Base-by-base conservation (phyloP, 1,284 basidiomycete species). In the Ganoderma lingzhi region DNA sequence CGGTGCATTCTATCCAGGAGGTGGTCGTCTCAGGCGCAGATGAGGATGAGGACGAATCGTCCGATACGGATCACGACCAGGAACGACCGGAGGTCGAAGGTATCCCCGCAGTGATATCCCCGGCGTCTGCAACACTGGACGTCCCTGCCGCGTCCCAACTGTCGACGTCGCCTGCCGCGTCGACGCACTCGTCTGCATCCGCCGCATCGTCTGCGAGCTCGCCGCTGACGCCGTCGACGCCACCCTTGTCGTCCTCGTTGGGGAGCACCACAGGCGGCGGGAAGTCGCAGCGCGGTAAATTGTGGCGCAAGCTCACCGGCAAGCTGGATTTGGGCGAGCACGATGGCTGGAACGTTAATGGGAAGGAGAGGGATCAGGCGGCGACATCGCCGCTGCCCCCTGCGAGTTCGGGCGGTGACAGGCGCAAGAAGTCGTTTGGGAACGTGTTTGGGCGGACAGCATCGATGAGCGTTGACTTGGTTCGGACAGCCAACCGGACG, bases 291-390 rank as follows among this genome's bases (percentile, higher is more conserved):
- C 67, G 67, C 19, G 62, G 65, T 5, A 67, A 67, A 48, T 63
- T 76, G 28, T 75, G 75, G 74, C 56, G 71, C 61, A 71, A 68
- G 60, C 72, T 76, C 10, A 70, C 74, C 23, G 69, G 62, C 45
- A 72, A 71, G 66, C 63, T 68, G 51, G 74, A 75, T 23, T 32
- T 58, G 10, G 23, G 23, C 6, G 72, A 73, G 32, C 45, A 66
- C 41, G 70, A 68, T 32, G 23, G 23, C 17, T 30, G 53, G 30
- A 35, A 35, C 15, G 30, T 14, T 9, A 72, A 65, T 41, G 69
- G 66, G 62, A 59, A 61, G 66, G 63, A 70, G 53, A 17, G 17
- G 53, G 53, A 32, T 35, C 15, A 6, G 30, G 14, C 28, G 30
- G 28, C 30, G 14, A 62, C 28, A 4, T 23, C 65, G 0, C 30